Evolutionary conservation across 176 grass and related monocot species (phyloP).

Genomic region (Musa acuminata): DNA sequence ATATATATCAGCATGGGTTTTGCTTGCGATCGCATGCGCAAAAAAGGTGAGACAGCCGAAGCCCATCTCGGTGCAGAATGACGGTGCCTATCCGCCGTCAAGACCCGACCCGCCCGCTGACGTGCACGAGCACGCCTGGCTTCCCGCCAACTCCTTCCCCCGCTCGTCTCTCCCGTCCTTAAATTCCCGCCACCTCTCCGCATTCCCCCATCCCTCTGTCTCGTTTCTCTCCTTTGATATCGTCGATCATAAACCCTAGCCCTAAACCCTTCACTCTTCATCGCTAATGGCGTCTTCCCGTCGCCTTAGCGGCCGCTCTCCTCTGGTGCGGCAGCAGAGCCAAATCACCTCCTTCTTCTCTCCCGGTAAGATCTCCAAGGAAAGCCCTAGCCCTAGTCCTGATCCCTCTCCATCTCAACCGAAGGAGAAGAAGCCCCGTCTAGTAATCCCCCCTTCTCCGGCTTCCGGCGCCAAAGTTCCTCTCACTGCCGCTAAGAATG

Average conservation of each 20-base stretch:
- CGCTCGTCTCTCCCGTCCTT: not conserved
- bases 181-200: not conserved
- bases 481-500: constrained; percentile 22
- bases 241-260: not conserved
- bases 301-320: constrained; percentile 77
- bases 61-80: not conserved
- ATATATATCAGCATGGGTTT: no score
- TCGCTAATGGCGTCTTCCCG: constrained; percentile 35
- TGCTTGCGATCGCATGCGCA: no score
- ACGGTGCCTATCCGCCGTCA: not conserved
- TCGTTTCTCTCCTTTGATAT: not conserved
- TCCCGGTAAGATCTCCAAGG: constrained; percentile 15
- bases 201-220: not conserved
- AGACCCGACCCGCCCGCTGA: not conserved
- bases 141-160: not conserved
- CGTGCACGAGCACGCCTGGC: not conserved
- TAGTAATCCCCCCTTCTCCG: constrained; percentile 23
- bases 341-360: constrained; percentile 93
- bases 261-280: not conserved
- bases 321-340: constrained; percentile 74
- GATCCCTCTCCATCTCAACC: constrained; percentile 37
- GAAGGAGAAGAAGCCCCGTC: constrained; percentile 38
- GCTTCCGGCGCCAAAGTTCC: constrained; percentile 21
- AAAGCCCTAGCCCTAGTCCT: constrained; percentile 14
- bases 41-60: not conserved